These are phyloP conservation scores for Plasmodium vinckei DNA, from an alignment of 169 alveolate genomes.

Conservation along the genomic window DNA sequence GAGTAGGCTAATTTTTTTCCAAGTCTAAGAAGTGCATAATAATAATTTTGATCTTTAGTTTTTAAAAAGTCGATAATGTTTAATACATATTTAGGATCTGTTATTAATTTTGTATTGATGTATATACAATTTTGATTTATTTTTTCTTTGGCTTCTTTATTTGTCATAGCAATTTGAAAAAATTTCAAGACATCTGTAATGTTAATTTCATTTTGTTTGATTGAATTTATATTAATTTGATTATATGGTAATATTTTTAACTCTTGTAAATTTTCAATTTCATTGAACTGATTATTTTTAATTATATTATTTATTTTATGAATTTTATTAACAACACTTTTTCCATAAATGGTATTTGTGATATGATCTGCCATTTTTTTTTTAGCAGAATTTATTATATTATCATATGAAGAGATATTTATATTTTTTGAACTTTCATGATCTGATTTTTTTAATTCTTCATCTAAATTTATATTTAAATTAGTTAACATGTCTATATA, in stretches of 20 bases:
- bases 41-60: not conserved
- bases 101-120: slow-evolving; percentile 3
- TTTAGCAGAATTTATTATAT: slow-evolving; percentile 49
- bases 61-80: slow-evolving; percentile 4
- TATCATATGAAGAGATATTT: not conserved
- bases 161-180: slow-evolving; percentile 40
- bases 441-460: not conserved
- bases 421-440: not conserved
- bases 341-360: slow-evolving; percentile 57
- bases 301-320: slow-evolving; percentile 36
- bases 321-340: slow-evolving; percentile 13
- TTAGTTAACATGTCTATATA: slow-evolving; percentile 49
- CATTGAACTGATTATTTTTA: slow-evolving; percentile 10
- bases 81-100: slow-evolving; percentile 8
- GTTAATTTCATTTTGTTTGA: slow-evolving; percentile 20
- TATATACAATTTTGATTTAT: slow-evolving; percentile 30
- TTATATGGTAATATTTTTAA: slow-evolving; percentile 39
- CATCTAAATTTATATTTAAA: slow-evolving; percentile 15
- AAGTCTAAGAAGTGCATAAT: slow-evolving; percentile 34
- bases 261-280: slow-evolving; percentile 18
- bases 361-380: slow-evolving; percentile 52
- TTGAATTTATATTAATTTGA: slow-evolving; percentile 12
- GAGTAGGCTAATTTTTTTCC: slow-evolving; percentile 42
- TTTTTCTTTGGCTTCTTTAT: slow-evolving; percentile 60
- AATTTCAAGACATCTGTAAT: slow-evolving; percentile 13